Conservation (phyloP, 345 rosid species). For the Salix exigua region DNA sequence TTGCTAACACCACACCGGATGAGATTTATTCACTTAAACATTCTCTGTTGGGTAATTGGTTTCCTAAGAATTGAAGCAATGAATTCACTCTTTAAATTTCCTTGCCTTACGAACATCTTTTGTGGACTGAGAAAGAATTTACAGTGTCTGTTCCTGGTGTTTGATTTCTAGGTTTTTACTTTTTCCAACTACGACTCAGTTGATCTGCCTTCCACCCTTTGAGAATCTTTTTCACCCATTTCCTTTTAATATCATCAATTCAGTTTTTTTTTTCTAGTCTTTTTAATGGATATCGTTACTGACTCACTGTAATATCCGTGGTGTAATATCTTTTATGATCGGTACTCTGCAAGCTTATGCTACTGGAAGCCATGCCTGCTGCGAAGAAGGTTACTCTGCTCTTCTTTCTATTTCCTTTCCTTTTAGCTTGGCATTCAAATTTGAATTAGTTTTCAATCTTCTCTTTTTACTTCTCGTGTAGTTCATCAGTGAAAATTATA, state of each 20-base stretch:
- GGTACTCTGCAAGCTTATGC: neutral
- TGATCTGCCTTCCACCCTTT: neutral
- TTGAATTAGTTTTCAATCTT: neutral
- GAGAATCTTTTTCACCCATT: neutral
- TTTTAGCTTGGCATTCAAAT: neutral
- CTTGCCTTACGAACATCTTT: no score
- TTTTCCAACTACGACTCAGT: neutral
- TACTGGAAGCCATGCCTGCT: conserved; percentile 3
- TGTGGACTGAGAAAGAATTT: no score
- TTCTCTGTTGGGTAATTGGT: neutral
- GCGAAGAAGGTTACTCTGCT: neutral
- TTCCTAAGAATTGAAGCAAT: neutral
- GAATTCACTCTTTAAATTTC: neutral
- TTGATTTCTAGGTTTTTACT: neutral
- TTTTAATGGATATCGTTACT: neutral
- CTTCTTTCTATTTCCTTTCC: neutral
- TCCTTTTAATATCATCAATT: neutral
- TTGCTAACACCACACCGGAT: neutral
- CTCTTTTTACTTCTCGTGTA: neutral
- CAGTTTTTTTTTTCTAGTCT: no score
- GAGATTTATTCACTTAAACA: neutral
- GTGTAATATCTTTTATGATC: neutral
- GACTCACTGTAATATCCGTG: neutral
- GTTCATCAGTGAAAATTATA: neutral
- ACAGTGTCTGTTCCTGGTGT: neutral